These are phyloP conservation scores for Aspergillus sp. DNA, from an alignment of 2,329 filamentous ascomycete species.

Conservation along the genomic window DNA sequence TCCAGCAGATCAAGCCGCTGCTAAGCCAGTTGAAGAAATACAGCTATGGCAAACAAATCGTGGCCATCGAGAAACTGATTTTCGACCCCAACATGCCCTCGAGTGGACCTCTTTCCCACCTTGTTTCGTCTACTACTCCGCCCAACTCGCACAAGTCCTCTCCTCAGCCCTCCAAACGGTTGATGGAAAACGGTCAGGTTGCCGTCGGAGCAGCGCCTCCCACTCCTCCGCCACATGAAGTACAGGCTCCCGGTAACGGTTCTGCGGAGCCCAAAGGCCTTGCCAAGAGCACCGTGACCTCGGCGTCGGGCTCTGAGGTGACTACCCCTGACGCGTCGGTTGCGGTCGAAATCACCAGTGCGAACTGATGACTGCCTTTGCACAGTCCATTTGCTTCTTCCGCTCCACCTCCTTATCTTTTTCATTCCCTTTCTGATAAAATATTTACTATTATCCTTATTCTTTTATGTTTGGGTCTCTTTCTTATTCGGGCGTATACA, in stretches of 20 bases:
- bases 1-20: conserved; percentile 56
- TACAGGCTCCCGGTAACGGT: conserved; percentile 52
- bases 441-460: conserved; percentile 3
- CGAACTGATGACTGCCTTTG: conserved; percentile 15
- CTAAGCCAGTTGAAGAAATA: conserved; percentile 56
- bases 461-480: conserved; percentile 14
- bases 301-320: conserved; percentile 24
- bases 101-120: conserved; percentile 19
- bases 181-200: conserved; percentile 31
- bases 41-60: conserved; percentile 58
- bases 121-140: conserved; percentile 30
- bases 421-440: neutral
- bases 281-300: conserved; percentile 26
- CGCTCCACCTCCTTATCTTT: too few species aligned
- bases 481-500: conserved; percentile 32
- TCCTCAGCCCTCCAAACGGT: conserved; percentile 27
- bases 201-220: conserved; percentile 51
- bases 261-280: conserved; percentile 31
- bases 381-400: neutral
- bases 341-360: conserved; percentile 19
- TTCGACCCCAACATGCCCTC: conserved; percentile 23
- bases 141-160: conserved; percentile 34
- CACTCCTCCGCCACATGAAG: conserved; percentile 59
- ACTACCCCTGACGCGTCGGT: conserved; percentile 17
- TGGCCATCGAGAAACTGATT: conserved; percentile 54